A percentile compares a stretch with the other conserved stretches of the same genome.
These are phyloP conservation scores for Ceratocystis ficicola DNA, from an alignment of 2,329 filamentous ascomycete genomes.

Conservation along the genomic window DNA sequence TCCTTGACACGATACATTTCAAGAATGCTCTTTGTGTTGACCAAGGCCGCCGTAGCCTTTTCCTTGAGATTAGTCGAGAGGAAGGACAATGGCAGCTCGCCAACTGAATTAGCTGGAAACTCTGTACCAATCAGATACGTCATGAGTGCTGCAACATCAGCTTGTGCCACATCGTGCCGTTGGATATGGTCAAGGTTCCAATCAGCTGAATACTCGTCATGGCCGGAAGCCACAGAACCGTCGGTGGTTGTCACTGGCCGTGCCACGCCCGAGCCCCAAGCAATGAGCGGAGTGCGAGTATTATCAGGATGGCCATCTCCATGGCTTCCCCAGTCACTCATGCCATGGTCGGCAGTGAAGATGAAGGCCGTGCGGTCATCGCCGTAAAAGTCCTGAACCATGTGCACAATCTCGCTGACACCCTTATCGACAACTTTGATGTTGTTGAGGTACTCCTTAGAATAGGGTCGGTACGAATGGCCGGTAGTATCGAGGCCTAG, in stretches of 20 bases:
- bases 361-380: constrained; percentile 83
- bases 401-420: constrained; percentile 66
- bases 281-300: constrained; percentile 82
- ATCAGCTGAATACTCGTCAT: constrained; percentile 82
- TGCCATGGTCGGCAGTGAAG: constrained; percentile 95
- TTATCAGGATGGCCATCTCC: constrained; percentile 97
- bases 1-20: constrained; percentile 98
- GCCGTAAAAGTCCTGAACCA: constrained; percentile 76
- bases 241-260: constrained; percentile 49
- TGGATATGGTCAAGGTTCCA: constrained; percentile 73
- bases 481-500: constrained; percentile 85
- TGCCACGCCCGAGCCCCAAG: constrained; percentile 85
- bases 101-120: constrained; percentile 93
- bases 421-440: constrained; percentile 89
- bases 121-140: constrained; percentile 76
- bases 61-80: constrained; percentile 57
- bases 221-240: constrained; percentile 53
- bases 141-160: constrained; percentile 92
- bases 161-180: constrained; percentile 84
- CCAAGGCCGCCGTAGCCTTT: constrained; percentile 73
- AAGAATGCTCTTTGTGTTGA: constrained; percentile 74
- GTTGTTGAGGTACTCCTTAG: constrained; percentile 87
- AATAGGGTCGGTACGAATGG: constrained; percentile 79
- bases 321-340: constrained; percentile 99
- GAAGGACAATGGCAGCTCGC: constrained; percentile 76